Percentiles rank a stretch among this genome's conserved stretches.
These are phyloP conservation scores for Xylaria flabelliformis DNA, from an alignment of 495 filamentous ascomycete genomes.

Conservation along the genomic window DNA sequence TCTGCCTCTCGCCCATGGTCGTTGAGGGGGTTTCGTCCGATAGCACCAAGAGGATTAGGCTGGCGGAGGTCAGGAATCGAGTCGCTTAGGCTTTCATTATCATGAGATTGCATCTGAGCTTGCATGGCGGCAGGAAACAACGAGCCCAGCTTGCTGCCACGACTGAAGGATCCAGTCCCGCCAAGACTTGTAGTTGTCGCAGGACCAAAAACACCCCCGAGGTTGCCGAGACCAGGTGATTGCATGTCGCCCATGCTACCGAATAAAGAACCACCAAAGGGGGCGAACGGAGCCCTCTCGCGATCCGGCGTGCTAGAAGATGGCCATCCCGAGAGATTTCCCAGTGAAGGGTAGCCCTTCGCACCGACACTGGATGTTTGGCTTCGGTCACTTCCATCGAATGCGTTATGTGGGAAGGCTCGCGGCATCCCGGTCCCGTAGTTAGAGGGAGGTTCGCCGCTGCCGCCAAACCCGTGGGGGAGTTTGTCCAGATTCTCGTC, in stretches of 20 bases:
- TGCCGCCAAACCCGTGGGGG: conserved; percentile 43
- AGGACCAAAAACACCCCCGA: conserved; percentile 59
- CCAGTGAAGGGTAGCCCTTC: conserved; percentile 71
- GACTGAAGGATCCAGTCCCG: conserved; percentile 67
- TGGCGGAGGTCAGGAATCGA: conserved; percentile 59
- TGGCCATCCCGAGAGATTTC: conserved; percentile 72
- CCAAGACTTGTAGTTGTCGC: conserved; percentile 50
- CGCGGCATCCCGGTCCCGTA: conserved; percentile 55
- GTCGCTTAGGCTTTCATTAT: conserved; percentile 57
- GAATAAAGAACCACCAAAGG: conserved; percentile 79
- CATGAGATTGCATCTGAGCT: conserved; percentile 78
- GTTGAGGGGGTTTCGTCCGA: conserved; percentile 60
- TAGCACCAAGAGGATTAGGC: conserved; percentile 57
- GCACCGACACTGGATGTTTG: conserved; percentile 85
- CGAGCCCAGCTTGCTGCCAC: conserved; percentile 83
- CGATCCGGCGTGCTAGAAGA: conserved; percentile 78
- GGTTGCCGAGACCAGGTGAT: conserved; percentile 70
- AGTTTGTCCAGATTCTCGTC: conserved; percentile 66
- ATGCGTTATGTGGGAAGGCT: conserved; percentile 54
- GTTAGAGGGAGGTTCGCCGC: conserved; percentile 51
- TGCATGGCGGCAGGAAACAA: conserved; percentile 88
- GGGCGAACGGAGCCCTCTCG: conserved; percentile 68
- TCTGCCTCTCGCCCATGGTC: conserved; percentile 61
- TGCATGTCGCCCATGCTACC: conserved; percentile 72
- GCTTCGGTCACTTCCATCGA: conserved; percentile 82